Percentiles rank a stretch among this genome's conserved stretches.
These are phyloP conservation scores for Diaporthe sp. DNA, from an alignment of 2,329 filamentous ascomycete species.

Conservation along the genomic window DNA sequence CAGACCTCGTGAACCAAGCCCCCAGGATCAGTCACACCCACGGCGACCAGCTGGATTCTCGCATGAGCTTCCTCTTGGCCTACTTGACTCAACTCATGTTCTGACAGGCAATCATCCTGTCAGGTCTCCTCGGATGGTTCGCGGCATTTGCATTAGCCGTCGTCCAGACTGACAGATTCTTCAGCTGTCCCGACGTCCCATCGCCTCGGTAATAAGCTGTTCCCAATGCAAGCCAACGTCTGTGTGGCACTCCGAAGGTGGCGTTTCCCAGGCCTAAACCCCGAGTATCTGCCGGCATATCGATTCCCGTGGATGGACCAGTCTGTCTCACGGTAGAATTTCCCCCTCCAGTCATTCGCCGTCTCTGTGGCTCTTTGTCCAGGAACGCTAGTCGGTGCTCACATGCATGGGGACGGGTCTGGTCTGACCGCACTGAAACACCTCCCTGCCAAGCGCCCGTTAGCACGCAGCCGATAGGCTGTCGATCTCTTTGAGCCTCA, in stretches of 20 bases:
- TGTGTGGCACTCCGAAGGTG: not conserved
- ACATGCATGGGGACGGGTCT: slow-evolving; percentile 17
- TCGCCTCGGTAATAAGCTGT: not conserved
- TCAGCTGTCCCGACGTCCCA: not conserved
- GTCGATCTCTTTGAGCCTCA: slow-evolving; percentile 35
- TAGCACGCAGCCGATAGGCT: slow-evolving; percentile 23
- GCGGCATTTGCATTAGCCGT: slow-evolving; percentile 21
- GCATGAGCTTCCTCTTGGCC: slow-evolving; percentile 23
- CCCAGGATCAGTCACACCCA: not conserved
- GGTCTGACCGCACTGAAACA: slow-evolving; percentile 39
- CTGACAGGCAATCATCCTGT: slow-evolving; percentile 28
- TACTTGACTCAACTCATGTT: slow-evolving; percentile 14
- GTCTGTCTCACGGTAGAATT: not conserved
- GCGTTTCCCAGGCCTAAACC: not conserved
- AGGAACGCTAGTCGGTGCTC: not conserved
- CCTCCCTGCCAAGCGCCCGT: slow-evolving; percentile 31
- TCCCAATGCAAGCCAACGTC: not conserved
- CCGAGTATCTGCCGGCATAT: slow-evolving; percentile 23
- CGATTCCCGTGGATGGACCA: slow-evolving; percentile 1
- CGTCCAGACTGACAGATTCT: not conserved
- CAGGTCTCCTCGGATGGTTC: slow-evolving; percentile 17
- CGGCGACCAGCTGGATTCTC: not conserved
- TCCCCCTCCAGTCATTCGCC: slow-evolving; percentile 14
- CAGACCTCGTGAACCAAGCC: slow-evolving; percentile 14
- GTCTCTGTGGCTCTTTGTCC: slow-evolving; percentile 5